These are phyloP conservation scores for Emmonsiellopsis sp. DNA, from an alignment of 2,329 filamentous ascomycete genomes.

Conservation along the genomic window DNA sequence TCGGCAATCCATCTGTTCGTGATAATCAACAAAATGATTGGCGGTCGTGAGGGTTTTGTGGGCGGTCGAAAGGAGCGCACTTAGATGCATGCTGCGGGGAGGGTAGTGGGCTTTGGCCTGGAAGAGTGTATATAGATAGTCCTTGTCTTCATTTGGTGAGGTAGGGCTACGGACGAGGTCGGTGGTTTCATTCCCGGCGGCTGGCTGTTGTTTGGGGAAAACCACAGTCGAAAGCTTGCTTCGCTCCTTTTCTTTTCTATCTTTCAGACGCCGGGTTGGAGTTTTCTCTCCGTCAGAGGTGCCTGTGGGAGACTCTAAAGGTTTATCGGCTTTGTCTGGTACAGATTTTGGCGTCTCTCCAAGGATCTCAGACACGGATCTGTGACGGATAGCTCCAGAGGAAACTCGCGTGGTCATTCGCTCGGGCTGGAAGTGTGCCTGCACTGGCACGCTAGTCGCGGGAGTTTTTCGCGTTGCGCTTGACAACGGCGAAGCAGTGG, in stretches of 20 bases:
- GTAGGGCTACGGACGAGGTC: conserved; percentile 43
- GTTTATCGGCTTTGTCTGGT: conserved; percentile 28
- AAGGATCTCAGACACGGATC: conserved; percentile 64
- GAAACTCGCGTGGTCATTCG: conserved; percentile 62
- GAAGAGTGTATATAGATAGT: conserved; percentile 58
- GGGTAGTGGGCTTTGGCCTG: conserved; percentile 50
- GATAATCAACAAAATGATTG: conserved; percentile 72
- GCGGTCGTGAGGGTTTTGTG: conserved; percentile 84
- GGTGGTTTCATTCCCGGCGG: conserved; percentile 38
- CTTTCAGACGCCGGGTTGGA: conserved; percentile 33
- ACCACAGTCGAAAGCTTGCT: conserved; percentile 66
- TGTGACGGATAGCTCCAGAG: conserved; percentile 61
- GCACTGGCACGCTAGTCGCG: not conserved
- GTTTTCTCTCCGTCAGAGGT: conserved; percentile 23
- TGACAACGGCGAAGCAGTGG: conserved; percentile 12
- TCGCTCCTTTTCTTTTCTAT: conserved; percentile 48
- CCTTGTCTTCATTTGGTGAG: conserved; percentile 39
- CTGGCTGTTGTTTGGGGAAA: conserved; percentile 58
- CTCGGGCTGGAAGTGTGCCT: conserved; percentile 31
- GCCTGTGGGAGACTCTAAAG: conserved; percentile 19
- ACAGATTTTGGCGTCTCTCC: conserved; percentile 45
- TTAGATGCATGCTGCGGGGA: conserved; percentile 44
- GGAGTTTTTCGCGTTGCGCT: not conserved
- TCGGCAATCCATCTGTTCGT: conserved; percentile 79
- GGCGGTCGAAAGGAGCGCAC: conserved; percentile 68